phyloP scores from a whole-genome alignment of 2,329 filamentous ascomycete genomes.

The Pseudomassariella vexata region DNA sequence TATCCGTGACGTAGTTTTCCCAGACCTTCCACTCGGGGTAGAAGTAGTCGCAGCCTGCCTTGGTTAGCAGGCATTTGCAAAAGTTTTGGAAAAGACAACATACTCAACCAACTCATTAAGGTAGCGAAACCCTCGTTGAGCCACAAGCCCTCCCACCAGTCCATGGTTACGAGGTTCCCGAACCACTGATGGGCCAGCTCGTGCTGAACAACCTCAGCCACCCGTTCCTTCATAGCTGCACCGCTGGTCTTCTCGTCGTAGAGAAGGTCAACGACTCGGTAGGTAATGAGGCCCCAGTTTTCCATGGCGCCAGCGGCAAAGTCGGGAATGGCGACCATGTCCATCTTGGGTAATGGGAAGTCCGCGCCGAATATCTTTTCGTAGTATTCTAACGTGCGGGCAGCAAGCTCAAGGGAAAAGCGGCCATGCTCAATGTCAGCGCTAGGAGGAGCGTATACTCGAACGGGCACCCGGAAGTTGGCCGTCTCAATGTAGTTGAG shows the following conservation, averaged over 20 bases:
- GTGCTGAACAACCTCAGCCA: constrained; percentile 94
- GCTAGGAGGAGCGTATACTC: constrained; percentile 89
- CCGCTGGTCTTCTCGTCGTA: constrained; percentile 89
- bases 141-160: constrained; percentile 98
- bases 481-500: constrained; percentile 92
- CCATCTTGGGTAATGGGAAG: constrained; percentile 90
- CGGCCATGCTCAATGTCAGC: constrained; percentile 85
- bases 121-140: constrained; percentile 91
- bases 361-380: constrained; percentile 87
- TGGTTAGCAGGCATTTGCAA: not conserved
- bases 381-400: constrained; percentile 87
- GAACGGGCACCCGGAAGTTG: constrained; percentile 82
- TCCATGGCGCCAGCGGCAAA: constrained; percentile 97
- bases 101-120: constrained; percentile 73
- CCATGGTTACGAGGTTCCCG: constrained; percentile 95
- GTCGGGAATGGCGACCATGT: constrained; percentile 93
- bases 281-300: constrained; percentile 96
- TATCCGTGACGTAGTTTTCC: constrained; percentile 92
- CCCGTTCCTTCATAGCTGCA: constrained; percentile 83
- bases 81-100: constrained; percentile 6
- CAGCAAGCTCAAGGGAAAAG: constrained; percentile 86
- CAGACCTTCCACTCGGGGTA: constrained; percentile 99
- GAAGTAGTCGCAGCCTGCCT: constrained; percentile 71
- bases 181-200: constrained; percentile 98
- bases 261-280: constrained; percentile 84